Conservation (phyloP, 768 basidiomycete genomes). For the Cyclocybe aegerita region DNA sequence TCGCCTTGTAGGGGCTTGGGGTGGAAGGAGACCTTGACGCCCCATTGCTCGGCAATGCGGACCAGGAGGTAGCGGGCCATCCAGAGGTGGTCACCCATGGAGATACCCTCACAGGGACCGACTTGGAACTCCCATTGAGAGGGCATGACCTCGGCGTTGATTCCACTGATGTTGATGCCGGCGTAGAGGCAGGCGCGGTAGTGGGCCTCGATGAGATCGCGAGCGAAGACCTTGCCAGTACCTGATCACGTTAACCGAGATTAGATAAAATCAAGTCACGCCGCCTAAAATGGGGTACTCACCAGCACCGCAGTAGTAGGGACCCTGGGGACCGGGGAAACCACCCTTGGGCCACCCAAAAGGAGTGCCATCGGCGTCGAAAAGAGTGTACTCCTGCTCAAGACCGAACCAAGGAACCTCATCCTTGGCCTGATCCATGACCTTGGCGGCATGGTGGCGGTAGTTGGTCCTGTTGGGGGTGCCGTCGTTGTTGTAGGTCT, state of each 20-base stretch:
- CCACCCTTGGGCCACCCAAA: slow-evolving; percentile 98
- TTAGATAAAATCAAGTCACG: slow-evolving; percentile 12
- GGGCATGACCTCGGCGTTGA: slow-evolving; percentile 99
- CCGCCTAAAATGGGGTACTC: slow-evolving; percentile 20
- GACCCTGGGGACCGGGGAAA: slow-evolving; percentile 99
- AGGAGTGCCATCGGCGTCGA: slow-evolving; percentile 88
- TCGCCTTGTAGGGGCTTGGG: slow-evolving; percentile 96
- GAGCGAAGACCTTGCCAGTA: slow-evolving; percentile 96
- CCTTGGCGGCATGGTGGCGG: slow-evolving; percentile 91
- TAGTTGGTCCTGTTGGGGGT: slow-evolving; percentile 96
- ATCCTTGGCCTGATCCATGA: slow-evolving; percentile 90
- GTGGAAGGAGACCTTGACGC: slow-evolving; percentile 97
- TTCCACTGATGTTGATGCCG: slow-evolving; percentile 97
- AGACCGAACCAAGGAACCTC: slow-evolving; percentile 93
- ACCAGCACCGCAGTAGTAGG: slow-evolving; percentile 99
- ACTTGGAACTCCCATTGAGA: slow-evolving; percentile 99
- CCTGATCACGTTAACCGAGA: slow-evolving; percentile 44
- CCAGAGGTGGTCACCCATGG: slow-evolving; percentile 99
- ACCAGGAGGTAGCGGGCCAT: slow-evolving; percentile 96
- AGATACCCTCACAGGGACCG: slow-evolving; percentile 95
- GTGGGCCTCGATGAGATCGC: slow-evolving; percentile 98
- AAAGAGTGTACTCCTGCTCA: slow-evolving; percentile 98
- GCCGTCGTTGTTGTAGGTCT: slow-evolving; percentile 98
- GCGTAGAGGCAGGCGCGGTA: slow-evolving; percentile 95
- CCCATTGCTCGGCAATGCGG: slow-evolving; percentile 98